Conservation (phyloP, 2,329 filamentous ascomycete species). For the Aspergillus clavatus region DNA sequence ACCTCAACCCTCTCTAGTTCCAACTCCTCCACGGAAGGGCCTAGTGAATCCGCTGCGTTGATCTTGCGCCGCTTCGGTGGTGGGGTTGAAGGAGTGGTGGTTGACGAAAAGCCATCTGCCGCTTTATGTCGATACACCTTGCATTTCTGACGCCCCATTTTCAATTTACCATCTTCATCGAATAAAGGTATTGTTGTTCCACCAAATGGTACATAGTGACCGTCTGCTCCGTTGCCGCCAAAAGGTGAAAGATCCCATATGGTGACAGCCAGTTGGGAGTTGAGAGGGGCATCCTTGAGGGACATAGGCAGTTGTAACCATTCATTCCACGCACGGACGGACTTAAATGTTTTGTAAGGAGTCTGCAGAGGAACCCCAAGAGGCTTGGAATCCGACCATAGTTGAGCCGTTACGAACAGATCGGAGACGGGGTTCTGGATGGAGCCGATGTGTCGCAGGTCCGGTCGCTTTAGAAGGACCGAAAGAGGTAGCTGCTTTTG, state of each 20-base stretch:
- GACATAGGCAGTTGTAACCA: constrained; percentile 86
- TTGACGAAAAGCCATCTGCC: constrained; percentile 78
- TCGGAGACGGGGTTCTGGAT: constrained; percentile 79
- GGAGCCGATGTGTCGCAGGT: constrained; percentile 81
- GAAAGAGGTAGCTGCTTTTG: constrained; percentile 72
- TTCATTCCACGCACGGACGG: constrained; percentile 75
- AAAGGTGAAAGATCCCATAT: constrained; percentile 89
- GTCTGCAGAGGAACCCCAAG: constrained; percentile 89
- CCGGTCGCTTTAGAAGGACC: constrained; percentile 69
- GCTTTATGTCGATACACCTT: constrained; percentile 73
- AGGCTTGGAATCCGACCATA: constrained; percentile 95
- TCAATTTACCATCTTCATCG: constrained; percentile 82
- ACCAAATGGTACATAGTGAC: constrained; percentile 84
- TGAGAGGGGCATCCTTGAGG: constrained; percentile 75
- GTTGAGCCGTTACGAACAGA: constrained; percentile 84
- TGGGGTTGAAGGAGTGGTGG: constrained; percentile 69
- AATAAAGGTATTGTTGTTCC: constrained; percentile 92
- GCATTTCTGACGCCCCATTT: constrained; percentile 91
- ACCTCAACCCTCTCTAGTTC: constrained; percentile 87
- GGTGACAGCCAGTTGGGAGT: constrained; percentile 83
- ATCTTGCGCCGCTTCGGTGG: constrained; percentile 51
- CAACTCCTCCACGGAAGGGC: constrained; percentile 64
- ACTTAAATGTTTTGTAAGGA: constrained; percentile 84
- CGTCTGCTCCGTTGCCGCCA: constrained; percentile 63
- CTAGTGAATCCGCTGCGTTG: constrained; percentile 42